Base-by-base conservation (phyloP, 441 rosid genomes). In the Populus hybrid region DNA sequence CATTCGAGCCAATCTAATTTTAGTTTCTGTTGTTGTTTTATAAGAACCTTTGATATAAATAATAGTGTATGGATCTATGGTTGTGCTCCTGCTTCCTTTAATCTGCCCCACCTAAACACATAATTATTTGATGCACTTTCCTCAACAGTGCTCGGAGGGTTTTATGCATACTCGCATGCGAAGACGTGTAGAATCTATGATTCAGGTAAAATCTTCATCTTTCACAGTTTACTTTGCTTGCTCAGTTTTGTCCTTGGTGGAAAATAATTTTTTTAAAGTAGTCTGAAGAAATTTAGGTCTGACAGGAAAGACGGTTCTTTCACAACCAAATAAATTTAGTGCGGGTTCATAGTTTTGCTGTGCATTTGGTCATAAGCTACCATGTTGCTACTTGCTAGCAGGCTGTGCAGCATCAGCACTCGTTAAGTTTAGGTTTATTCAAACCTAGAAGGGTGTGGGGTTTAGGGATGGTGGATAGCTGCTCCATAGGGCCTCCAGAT, bases 81-180 rank as follows among this genome's bases (percentile, higher is more conserved):
- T 18, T 18, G 20, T 18, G 61, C 61, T 53, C 61, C 61, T 53
- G 61, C 61, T 53, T 53, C 61, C 61, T 53, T 53, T 53, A 18
- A 53, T 6, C 61, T 53, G 3, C 7, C 61, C 32, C 32, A 53
- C 61, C 7, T 53, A 18, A 53, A 53, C n/a, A 53, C n/a, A 21
- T 61, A 53, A 69, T 42, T 40, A 28, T 81, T 79, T 16, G n/a
- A 23, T 80, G 73, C 32, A 35, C 57, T 26, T 80, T 80, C 73
- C 42, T 42, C 75, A 16, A 70, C 81, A 94, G 98, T 90, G 93
- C 85, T 91, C 98, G 0, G 98, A 91, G 82, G 95, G 96, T 38
- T 94, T 96, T 88, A 94, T 96, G 97, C 99, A 94, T 78, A 94
- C 96, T 12, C 87, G 98, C 68, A 94, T 96, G 98, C 89, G 96